Base-by-base conservation (phyloP, 495 filamentous ascomycete species). In the Sordaria brevicollis region DNA sequence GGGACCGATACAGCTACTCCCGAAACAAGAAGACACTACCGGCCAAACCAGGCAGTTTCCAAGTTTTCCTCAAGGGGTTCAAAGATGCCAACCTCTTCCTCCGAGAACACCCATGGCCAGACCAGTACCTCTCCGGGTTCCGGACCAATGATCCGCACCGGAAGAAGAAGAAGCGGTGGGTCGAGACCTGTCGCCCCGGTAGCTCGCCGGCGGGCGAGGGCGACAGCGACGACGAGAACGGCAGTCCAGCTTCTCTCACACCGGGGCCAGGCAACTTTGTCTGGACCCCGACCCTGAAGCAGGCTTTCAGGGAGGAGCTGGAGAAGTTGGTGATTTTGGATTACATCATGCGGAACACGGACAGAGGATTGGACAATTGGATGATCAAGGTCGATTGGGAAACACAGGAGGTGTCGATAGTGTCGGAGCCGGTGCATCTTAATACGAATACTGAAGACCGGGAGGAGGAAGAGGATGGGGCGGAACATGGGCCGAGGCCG, bases 321-420 rank as follows among this genome's bases (percentile, higher is more conserved):
- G 95, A 99, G 80, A 99, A 98, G 80, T 84, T 99, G 11, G 95
- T 99, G 13, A 96, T 99, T 74, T 77, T 99, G 75, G 95, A 99
- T 80, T 99, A 99, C 74, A 96, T 99, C 66, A 99, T 99, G 95
- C 89, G 95, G 29, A 99, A 99, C 76, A 99, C 95, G 4, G 95
- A 99, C 78, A 86, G 95, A 80, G 95, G 95, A 11, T 82, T 97
- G 71, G 95, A 99, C 79, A 99, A 99, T 71, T 99, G 95, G 95
- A 99, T 99, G 95, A 93, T 99, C 74, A 94, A 91, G 75, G 92
- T 99, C 31, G 93, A 98, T 77, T 92, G 87, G 87, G 85, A 91
- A 65, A 89, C 85, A 29, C 87, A 95, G 74, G 85, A 91, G 75
- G 94, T 93, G 13, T 92, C 90, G 10, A 92, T 99, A 65, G 89